Conservation (phyloP, 2,329 filamentous ascomycete genomes). For the Karstenula rhodostoma region DNA sequence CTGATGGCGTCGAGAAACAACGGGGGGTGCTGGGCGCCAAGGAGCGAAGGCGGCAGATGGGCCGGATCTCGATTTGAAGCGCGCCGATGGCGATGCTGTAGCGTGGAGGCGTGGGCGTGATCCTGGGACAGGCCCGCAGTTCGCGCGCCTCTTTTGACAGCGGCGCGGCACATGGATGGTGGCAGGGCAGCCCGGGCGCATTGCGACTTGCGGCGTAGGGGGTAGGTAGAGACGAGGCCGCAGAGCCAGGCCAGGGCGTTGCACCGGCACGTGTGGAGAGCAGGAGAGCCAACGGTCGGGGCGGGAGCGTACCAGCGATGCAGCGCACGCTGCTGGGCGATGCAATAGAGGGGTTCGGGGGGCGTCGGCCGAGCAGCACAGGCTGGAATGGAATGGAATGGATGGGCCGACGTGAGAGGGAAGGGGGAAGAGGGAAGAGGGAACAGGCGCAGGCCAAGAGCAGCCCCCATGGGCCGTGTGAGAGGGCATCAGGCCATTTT, state of each 20-base stretch:
- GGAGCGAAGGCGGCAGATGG: constrained; percentile 16
- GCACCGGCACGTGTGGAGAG: constrained; percentile 1
- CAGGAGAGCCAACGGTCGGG: background rate
- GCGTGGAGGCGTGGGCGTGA: constrained; percentile 19
- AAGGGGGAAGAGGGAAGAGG: too few relatives aligned
- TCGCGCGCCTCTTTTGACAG: constrained; percentile 21
- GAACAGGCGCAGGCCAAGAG: background rate
- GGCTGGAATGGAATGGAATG: constrained; percentile 1
- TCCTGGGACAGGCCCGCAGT: constrained; percentile 18
- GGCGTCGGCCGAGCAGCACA: background rate
- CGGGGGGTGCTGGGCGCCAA: constrained; percentile 3
- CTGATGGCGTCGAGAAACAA: constrained; percentile 1
- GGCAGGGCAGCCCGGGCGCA: constrained; percentile 1
- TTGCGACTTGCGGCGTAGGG: background rate
- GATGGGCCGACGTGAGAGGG: too few relatives aligned
- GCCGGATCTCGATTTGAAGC: constrained; percentile 19
- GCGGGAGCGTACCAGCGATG: background rate
- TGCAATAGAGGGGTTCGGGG: constrained; percentile 1
- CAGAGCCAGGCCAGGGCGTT: background rate
- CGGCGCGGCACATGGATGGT: constrained; percentile 8
- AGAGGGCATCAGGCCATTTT: constrained; percentile 9
- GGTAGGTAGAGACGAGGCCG: constrained; percentile 11
- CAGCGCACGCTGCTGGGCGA: constrained; percentile 15
- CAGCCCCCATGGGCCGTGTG: background rate
- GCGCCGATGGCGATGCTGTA: constrained; percentile 15